Evolutionary conservation across 2,329 filamentous ascomycete species (phyloP).

Genomic region (Neoscytalidium dimidiatum): DNA sequence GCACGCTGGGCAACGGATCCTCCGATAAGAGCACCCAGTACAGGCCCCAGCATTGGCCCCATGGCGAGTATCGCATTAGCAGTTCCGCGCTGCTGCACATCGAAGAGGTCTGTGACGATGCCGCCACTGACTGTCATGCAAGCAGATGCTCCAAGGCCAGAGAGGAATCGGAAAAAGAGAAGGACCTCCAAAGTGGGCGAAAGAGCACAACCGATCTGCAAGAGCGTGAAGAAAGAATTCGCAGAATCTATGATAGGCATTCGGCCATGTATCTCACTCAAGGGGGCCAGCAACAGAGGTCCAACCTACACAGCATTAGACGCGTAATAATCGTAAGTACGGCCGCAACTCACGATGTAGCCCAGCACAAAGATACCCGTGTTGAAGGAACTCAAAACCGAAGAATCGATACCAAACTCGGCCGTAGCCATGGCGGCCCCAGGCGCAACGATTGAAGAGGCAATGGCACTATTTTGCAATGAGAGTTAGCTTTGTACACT

Average conservation of each 20-base stretch:
- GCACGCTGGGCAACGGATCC: conserved; percentile 37
- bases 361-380: conserved; percentile 40
- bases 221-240: conserved; percentile 14
- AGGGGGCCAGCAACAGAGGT: conserved; percentile 6
- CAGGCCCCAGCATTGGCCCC: conserved; percentile 28
- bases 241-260: background rate
- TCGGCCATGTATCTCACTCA: conserved; percentile 23
- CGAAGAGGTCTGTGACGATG: background rate
- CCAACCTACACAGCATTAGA: conserved; percentile 22
- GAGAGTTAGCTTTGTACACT: background rate
- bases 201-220: background rate
- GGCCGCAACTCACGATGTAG: conserved; percentile 27
- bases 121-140: background rate
- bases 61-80: background rate
- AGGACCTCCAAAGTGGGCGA: background rate
- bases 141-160: background rate
- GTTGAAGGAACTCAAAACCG: conserved; percentile 32
- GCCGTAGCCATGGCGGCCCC: conserved; percentile 32
- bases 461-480: conserved; percentile 29
- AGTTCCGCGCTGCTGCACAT: background rate
- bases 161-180: background rate
- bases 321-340: background rate
- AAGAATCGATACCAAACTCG: conserved; percentile 35
- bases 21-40: conserved; percentile 34
- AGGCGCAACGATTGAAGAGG: conserved; percentile 40